These are phyloP conservation scores for Kodamaea hsintzibuensis DNA, from an alignment of 805 yeast genomes.

Conservation along the genomic window DNA sequence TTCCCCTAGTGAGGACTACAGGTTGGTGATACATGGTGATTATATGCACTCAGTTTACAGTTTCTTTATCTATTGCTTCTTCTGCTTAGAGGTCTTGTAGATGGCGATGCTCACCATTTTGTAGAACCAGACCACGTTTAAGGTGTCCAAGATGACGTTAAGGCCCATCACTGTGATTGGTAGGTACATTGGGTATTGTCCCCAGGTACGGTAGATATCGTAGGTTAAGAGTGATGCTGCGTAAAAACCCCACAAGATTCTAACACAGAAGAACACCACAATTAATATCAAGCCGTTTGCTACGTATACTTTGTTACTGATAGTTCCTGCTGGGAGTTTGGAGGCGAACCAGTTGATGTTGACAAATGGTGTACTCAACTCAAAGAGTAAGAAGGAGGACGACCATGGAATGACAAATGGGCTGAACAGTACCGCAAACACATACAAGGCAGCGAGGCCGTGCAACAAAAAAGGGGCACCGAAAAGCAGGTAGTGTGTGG, in stretches of 20 bases:
- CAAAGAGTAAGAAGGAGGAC: conserved; percentile 82
- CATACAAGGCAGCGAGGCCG: conserved; percentile 78
- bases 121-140: conserved; percentile 84
- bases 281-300: conserved; percentile 75
- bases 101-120: conserved; percentile 81
- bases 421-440: conserved; percentile 59
- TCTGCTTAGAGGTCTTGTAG: conserved; percentile 39
- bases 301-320: conserved; percentile 53
- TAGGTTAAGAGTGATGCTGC: conserved; percentile 57
- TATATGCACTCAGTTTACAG: not conserved
- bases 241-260: conserved; percentile 86
- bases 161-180: conserved; percentile 53
- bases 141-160: conserved; percentile 61
- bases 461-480: conserved; percentile 84
- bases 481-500: conserved; percentile 61
- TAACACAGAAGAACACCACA: conserved; percentile 66
- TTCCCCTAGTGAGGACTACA: conserved; percentile 1
- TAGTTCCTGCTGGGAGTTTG: conserved; percentile 66
- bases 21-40: not conserved
- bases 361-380: conserved; percentile 91
- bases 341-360: conserved; percentile 90
- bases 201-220: conserved; percentile 48
- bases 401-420: conserved; percentile 83
- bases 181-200: conserved; percentile 45
- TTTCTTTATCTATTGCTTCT: conserved; percentile 1